These are phyloP conservation scores for Eucalyptus curtisii DNA, from an alignment of 345 rosid species.

Conservation along the genomic window DNA sequence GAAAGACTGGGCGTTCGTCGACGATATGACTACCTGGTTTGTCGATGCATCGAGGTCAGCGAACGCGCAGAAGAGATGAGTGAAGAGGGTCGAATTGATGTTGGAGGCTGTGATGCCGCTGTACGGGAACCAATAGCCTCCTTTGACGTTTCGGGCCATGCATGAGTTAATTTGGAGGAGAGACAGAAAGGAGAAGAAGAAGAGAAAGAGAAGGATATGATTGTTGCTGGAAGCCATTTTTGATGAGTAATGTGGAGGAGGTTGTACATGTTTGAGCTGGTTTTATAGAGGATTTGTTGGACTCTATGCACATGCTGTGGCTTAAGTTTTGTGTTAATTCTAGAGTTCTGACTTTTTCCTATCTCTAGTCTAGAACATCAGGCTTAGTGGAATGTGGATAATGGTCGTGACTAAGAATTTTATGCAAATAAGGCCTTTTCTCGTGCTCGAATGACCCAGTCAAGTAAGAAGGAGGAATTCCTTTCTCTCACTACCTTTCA, in stretches of 20 bases:
- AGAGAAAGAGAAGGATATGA: neutral
- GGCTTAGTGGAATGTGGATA: neutral
- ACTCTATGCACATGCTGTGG: neutral
- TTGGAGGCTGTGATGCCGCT: conserved; percentile 13
- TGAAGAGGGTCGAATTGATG: conserved; percentile 45
- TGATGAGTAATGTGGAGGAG: neutral
- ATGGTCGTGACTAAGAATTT: neutral
- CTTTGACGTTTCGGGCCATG: conserved; percentile 12
- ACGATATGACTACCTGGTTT: conserved; percentile 26
- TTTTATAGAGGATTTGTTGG: neutral
- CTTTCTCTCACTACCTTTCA: neutral
- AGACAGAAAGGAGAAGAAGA: conserved; percentile 2
- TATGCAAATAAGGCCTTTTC: neutral
- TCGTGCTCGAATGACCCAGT: neutral
- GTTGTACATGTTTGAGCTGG: neutral
- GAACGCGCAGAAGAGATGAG: conserved; percentile 55
- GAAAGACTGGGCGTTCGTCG: conserved; percentile 28
- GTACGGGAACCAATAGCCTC: conserved; percentile 37
- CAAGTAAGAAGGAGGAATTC: neutral
- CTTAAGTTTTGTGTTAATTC: neutral
- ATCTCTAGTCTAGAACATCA: neutral
- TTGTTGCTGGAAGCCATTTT: neutral
- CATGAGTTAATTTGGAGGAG: neutral
- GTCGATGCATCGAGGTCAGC: conserved; percentile 33
- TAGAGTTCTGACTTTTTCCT: neutral